Percentiles rank a stretch among this genome's conserved stretches.
Evolutionary conservation across 371 early-diverging fungal genomes (phyloP).

Genomic region (Mortierella sp.): DNA sequence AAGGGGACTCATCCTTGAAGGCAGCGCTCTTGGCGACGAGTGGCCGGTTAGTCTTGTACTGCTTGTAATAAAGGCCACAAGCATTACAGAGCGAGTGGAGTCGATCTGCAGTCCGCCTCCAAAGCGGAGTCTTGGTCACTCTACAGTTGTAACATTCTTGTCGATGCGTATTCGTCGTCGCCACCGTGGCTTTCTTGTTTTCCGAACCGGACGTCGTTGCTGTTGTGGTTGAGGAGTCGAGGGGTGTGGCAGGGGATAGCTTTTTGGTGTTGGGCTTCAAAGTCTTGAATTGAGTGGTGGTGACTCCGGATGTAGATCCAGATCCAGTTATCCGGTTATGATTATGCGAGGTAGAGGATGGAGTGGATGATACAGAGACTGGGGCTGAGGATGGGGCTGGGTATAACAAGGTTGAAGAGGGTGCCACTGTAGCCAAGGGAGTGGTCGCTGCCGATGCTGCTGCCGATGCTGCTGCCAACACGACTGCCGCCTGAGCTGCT

Average conservation of each 20-base stretch:
- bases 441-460: not conserved
- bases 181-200: not conserved
- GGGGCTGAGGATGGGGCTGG: constrained; percentile 18
- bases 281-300: not conserved
- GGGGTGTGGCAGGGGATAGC: not conserved
- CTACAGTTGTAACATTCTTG: constrained; percentile 86
- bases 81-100: constrained; percentile 87
- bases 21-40: constrained; percentile 66
- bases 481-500: constrained; percentile 7
- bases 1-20: constrained; percentile 19
- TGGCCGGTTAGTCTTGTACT: constrained; percentile 80
- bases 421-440: constrained; percentile 29
- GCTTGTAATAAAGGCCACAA: constrained; percentile 86
- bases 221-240: not conserved
- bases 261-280: constrained; percentile 10
- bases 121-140: constrained; percentile 85
- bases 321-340: not conserved
- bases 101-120: constrained; percentile 86
- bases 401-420: constrained; percentile 50
- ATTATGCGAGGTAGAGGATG: not conserved
- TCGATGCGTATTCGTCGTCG: constrained; percentile 60
- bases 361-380: constrained; percentile 6
- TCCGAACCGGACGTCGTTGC: not conserved
- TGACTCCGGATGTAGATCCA: not conserved
- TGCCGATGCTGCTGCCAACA: constrained; percentile 1